phyloP scores from a whole-genome alignment of 2,329 filamentous ascomycete genomes.

The Neopestalotiopsis rosae region DNA sequence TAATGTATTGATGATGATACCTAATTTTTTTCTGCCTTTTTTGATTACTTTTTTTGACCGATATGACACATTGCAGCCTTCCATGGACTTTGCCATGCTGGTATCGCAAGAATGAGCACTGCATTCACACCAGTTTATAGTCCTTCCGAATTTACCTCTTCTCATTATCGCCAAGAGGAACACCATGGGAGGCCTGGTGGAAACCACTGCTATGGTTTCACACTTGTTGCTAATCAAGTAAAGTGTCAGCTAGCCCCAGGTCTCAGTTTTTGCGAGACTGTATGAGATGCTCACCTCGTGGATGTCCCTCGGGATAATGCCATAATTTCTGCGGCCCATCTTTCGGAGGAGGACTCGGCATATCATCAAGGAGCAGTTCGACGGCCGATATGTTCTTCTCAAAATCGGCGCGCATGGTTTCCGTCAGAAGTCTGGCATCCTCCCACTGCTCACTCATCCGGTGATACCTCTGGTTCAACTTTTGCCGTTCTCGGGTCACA shows the following conservation, averaged over 20 bases:
- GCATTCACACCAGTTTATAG: constrained; percentile 1
- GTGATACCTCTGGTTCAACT: background rate
- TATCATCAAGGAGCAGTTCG: background rate
- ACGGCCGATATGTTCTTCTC: background rate
- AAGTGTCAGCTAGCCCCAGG: background rate
- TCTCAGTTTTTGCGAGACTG: background rate
- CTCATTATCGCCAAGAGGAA: background rate
- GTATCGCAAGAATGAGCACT: background rate
- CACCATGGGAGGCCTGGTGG: background rate
- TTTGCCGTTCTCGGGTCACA: background rate
- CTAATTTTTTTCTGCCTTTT: background rate
- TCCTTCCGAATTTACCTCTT: background rate
- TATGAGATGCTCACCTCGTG: background rate
- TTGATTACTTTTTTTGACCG: background rate
- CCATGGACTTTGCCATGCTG: background rate
- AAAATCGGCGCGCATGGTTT: background rate
- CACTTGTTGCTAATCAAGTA: background rate
- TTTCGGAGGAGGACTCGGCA: background rate
- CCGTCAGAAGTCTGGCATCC: background rate
- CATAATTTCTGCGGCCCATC: background rate
- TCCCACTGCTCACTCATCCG: background rate
- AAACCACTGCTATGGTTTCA: background rate
- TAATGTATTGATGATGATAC: constrained; percentile 1
- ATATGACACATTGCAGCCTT: background rate
- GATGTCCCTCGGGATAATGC: background rate